Conservation (phyloP, 1,284 basidiomycete genomes). For the Ceratobasidium theobromae region DNA sequence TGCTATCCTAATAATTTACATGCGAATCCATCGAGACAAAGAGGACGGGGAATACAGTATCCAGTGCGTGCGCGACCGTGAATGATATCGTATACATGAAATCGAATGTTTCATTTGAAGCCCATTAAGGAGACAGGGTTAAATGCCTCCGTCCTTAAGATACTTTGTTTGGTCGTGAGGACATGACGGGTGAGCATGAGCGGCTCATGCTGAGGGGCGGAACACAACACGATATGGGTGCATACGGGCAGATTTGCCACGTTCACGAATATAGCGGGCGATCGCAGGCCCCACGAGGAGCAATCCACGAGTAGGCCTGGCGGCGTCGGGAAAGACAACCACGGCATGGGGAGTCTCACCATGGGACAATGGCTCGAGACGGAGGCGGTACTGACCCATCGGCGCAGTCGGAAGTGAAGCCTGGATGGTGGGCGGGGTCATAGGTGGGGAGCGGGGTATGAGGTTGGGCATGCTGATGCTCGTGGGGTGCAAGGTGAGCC, state of each 20-base stretch:
- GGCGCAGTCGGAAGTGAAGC: neutral
- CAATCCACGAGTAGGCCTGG: conserved; percentile 7
- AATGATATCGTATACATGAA: conserved; percentile 9
- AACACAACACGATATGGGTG: conserved; percentile 29
- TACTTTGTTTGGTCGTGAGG: conserved; percentile 15
- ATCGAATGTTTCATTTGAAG: neutral
- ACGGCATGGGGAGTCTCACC: conserved; percentile 15
- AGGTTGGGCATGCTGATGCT: neutral
- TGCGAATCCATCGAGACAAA: neutral
- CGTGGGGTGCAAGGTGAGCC: neutral
- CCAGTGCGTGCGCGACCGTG: neutral
- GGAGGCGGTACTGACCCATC: conserved; percentile 5
- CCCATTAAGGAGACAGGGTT: conserved; percentile 16
- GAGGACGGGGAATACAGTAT: neutral
- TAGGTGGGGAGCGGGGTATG: conserved; percentile 10
- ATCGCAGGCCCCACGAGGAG: conserved; percentile 20
- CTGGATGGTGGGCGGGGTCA: conserved; percentile 11
- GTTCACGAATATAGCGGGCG: conserved; percentile 14
- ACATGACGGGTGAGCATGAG: neutral
- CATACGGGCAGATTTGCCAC: conserved; percentile 19
- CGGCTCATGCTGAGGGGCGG: conserved; percentile 9
- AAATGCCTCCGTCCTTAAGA: conserved; percentile 17
- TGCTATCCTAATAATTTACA: conserved; percentile 22
- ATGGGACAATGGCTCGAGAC: conserved; percentile 1
- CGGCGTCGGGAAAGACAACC: conserved; percentile 20